A percentile compares a stretch with the other conserved stretches of the same genome.
Conservation (phyloP, 768 basidiomycete species). For the Suillus subluteus region DNA sequence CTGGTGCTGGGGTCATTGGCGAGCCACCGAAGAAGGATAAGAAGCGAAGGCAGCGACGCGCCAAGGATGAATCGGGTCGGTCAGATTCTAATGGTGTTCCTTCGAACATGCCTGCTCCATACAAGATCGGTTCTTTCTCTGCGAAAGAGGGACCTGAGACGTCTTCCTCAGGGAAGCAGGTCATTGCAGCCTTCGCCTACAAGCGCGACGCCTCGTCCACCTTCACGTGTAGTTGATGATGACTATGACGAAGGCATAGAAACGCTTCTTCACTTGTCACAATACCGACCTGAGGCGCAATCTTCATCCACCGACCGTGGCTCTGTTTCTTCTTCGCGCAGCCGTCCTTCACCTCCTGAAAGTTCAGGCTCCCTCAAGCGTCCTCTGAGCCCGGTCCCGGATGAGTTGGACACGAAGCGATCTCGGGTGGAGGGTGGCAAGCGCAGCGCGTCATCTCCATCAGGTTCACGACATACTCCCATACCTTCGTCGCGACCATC, state of each 20-base stretch:
- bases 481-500: constrained; percentile 66
- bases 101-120: constrained; percentile 36
- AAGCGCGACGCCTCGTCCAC: constrained; percentile 58
- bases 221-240: constrained; percentile 79
- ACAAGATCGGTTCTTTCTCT: constrained; percentile 37
- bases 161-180: constrained; percentile 61
- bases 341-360: constrained; percentile 64
- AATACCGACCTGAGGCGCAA: constrained; percentile 37
- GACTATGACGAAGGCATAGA: constrained; percentile 94
- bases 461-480: constrained; percentile 55
- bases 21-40: constrained; percentile 61
- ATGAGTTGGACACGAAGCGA: constrained; percentile 66
- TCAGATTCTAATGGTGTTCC: constrained; percentile 29
- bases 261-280: constrained; percentile 74
- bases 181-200: constrained; percentile 78
- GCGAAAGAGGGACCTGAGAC: constrained; percentile 60
- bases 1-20: constrained; percentile 30
- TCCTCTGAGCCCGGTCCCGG: constrained; percentile 66
- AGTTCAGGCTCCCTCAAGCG: constrained; percentile 59
- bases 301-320: constrained; percentile 48
- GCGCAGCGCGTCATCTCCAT: constrained; percentile 55
- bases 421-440: constrained; percentile 58
- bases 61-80: constrained; percentile 47
- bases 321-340: constrained; percentile 62
- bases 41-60: constrained; percentile 48